A percentile compares a stretch with the other conserved stretches of the same genome.
These are phyloP conservation scores for Carex scoparia DNA, from an alignment of 176 grass and related monocot genomes.

Conservation along the genomic window DNA sequence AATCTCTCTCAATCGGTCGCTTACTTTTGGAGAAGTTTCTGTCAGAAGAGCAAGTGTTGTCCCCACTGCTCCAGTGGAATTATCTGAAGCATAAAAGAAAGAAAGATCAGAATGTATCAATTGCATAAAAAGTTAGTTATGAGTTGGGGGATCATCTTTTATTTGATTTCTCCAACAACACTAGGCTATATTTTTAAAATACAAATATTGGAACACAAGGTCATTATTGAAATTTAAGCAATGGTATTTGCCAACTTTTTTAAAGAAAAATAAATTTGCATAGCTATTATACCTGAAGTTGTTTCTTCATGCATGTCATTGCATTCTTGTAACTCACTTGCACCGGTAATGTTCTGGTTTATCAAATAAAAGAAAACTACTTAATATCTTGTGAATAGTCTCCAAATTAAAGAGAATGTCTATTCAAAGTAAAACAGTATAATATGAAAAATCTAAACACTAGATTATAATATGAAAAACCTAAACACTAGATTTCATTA, in stretches of 20 bases:
- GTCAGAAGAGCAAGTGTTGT: background rate
- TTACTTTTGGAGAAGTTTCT: background rate
- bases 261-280: background rate
- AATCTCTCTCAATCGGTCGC: background rate
- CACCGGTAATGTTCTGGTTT: background rate
- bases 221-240: background rate
- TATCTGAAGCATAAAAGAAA: background rate
- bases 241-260: background rate
- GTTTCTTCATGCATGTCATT: background rate
- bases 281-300: background rate
- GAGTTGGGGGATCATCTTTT: background rate
- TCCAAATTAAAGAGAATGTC: background rate
- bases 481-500: background rate
- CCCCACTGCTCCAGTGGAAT: background rate
- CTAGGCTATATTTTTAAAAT: background rate
- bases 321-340: background rate
- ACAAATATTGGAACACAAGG: background rate
- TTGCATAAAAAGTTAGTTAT: background rate
- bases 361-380: background rate
- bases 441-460: background rate
- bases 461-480: too few species aligned
- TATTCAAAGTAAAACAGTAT: background rate
- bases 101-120: background rate
- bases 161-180: constrained; percentile 11
- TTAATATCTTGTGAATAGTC: background rate